Percentiles rank a stretch among this genome's conserved stretches.
Evolutionary conservation across 441 rosid genomes (phyloP).

Genomic region (Brassica hybrid): DNA sequence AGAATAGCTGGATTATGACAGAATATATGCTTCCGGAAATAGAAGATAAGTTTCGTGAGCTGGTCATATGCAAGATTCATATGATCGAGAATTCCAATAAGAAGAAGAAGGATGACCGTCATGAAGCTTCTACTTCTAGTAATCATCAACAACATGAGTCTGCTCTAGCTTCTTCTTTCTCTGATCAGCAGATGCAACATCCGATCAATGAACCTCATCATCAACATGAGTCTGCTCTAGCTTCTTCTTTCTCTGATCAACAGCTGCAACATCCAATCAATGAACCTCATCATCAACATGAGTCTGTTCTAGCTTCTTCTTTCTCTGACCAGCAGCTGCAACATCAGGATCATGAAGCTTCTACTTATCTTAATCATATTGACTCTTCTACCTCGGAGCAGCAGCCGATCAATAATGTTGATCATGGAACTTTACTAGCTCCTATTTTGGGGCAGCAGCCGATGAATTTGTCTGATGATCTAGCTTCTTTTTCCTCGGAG

Average conservation of each 20-base stretch:
- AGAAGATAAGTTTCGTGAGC: neutral
- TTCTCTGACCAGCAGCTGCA: neutral
- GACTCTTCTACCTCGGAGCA: neutral
- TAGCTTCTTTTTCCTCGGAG: neutral
- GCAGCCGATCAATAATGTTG: neutral
- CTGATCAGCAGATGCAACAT: neutral
- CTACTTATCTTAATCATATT: neutral
- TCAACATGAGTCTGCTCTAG: too few relatives aligned
- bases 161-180: neutral
- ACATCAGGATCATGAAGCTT: slow-evolving; percentile 3
- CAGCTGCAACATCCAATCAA: neutral
- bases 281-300: neutral
- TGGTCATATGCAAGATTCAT: neutral
- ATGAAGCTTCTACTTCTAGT: neutral
- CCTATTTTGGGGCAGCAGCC: neutral
- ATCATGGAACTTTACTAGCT: neutral
- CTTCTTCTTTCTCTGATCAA: neutral
- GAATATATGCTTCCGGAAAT: neutral
- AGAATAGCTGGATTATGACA: slow-evolving; percentile 12
- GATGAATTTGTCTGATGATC: neutral
- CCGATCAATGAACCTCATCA: neutral
- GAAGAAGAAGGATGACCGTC: neutral
- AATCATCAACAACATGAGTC: neutral
- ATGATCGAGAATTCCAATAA: neutral
- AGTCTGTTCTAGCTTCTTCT: neutral